Conservation (phyloP, 345 rosid genomes). For the Citrus australasica region DNA sequence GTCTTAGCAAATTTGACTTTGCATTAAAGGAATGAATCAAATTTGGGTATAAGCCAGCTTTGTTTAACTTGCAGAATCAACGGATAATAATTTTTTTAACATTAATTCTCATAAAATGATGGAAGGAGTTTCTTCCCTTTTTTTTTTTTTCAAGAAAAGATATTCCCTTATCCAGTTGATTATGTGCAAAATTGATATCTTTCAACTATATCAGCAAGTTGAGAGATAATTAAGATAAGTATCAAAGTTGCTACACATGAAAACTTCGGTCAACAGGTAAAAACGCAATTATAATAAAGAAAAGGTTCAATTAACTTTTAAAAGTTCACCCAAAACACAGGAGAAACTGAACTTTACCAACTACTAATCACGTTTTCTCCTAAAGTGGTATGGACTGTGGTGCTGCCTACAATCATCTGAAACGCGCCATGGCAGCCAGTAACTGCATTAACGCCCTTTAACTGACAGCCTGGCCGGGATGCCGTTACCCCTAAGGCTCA, state of each 20-base stretch:
- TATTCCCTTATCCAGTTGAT: not conserved
- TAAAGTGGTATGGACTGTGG: too few relatives aligned
- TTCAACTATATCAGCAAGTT: not conserved
- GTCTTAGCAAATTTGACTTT: not conserved
- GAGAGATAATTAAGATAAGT: not conserved
- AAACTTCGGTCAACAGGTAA: not conserved
- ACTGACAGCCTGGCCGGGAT: not conserved
- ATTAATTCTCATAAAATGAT: not conserved
- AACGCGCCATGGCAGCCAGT: not conserved
- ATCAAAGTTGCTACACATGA: not conserved
- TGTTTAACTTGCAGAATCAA: not conserved
- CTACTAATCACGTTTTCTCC: not conserved
- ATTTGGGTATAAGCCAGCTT: not conserved
- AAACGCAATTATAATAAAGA: not conserved
- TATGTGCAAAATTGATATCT: not conserved
- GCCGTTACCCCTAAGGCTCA: not conserved
- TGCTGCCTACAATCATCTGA: not conserved
- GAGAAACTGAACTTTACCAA: not conserved
- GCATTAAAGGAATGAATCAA: not conserved
- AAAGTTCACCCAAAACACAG: not conserved
- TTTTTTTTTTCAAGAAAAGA: not conserved
- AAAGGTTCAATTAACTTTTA: not conserved
- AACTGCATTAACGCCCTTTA: not conserved
- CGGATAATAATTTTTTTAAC: not conserved
- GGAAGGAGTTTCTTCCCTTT: too few relatives aligned